A percentile compares a stretch with the other conserved stretches of the same genome.
Conservation (phyloP, 768 basidiomycete species). For the Xerocomus brunneocitrinus region DNA sequence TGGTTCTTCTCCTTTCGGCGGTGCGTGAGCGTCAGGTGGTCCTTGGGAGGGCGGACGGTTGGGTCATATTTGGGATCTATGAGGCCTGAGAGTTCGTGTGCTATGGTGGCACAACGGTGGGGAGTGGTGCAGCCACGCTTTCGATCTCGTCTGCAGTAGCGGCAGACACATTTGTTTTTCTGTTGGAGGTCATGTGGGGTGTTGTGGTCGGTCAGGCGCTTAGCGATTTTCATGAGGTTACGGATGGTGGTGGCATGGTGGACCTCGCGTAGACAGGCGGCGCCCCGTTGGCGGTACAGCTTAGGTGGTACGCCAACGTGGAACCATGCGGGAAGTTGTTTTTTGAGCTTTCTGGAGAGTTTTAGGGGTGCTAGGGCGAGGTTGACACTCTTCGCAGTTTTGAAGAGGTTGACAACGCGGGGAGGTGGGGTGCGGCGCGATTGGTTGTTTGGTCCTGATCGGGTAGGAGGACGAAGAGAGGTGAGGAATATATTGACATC, state of each 20-base stretch:
- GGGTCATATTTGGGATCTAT: background rate
- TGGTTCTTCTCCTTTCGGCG: background rate
- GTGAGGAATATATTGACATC: background rate
- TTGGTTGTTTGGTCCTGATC: too few species aligned
- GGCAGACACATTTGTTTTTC: background rate
- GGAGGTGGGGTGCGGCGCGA: background rate
- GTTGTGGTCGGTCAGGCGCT: background rate
- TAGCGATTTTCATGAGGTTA: background rate
- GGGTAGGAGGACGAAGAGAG: background rate
- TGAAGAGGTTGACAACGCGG: background rate
- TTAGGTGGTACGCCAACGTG: background rate
- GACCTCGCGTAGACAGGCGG: background rate
- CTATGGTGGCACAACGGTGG: background rate
- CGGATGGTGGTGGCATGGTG: background rate
- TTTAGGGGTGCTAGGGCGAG: constrained; percentile 1
- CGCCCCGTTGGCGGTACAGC: background rate
- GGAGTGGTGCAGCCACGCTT: background rate
- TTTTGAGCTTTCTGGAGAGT: background rate
- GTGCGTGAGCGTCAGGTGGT: background rate
- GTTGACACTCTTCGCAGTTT: background rate
- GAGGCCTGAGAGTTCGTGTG: background rate
- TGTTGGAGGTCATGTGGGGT: background rate
- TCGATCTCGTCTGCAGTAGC: background rate
- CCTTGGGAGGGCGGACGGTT: background rate
- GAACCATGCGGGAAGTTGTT: constrained; percentile 1